These are phyloP conservation scores for Macadamia integrifolia DNA, from an alignment of 164 flowering plant genomes.

Conservation along the genomic window DNA sequence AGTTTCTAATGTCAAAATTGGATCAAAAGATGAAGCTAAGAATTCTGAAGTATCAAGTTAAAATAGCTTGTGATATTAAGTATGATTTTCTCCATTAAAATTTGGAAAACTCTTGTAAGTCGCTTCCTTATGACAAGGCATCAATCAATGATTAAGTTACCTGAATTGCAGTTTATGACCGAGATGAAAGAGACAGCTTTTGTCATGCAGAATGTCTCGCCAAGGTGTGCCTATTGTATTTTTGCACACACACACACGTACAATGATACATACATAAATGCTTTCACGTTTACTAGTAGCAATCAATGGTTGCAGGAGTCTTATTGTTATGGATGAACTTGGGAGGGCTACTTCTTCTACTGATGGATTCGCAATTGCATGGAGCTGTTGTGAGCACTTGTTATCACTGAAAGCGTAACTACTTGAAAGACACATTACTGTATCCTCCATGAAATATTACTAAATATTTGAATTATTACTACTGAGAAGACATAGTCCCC, in stretches of 20 bases:
- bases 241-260: neutral
- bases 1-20: too few species aligned
- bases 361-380: slow-evolving; percentile 94
- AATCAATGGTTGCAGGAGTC: slow-evolving; percentile 48
- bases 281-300: neutral
- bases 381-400: slow-evolving; percentile 99
- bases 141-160: neutral
- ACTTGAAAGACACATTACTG: neutral
- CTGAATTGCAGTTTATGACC: slow-evolving; percentile 78
- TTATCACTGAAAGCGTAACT: slow-evolving; percentile 77
- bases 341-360: slow-evolving; percentile 97
- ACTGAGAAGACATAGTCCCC: too few species aligned
- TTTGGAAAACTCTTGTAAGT: neutral
- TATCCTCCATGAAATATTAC: neutral
- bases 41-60: neutral
- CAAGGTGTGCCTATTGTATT: slow-evolving; percentile 36
- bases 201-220: slow-evolving; percentile 84
- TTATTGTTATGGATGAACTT: slow-evolving; percentile 93
- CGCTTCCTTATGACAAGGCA: neutral
- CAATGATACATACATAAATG: neutral
- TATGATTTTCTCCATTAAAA: neutral
- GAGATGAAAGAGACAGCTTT: slow-evolving; percentile 99
- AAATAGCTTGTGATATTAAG: neutral
- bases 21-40: neutral
- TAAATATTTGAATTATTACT: neutral